phyloP scores from a whole-genome alignment of 106 monocot genomes.

The Dendrobium chrysotoxum region DNA sequence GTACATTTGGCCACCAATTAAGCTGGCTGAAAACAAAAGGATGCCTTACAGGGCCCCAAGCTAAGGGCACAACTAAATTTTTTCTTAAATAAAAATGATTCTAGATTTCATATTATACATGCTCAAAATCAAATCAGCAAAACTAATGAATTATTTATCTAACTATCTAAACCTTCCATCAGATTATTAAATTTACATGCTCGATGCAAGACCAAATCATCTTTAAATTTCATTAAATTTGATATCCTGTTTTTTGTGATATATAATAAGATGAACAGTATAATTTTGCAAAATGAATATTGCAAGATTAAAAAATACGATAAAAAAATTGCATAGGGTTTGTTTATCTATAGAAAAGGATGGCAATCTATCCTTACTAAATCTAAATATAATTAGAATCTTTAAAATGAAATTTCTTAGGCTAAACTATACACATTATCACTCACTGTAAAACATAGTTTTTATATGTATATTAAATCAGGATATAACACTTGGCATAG shows the following conservation, averaged over 20 bases:
- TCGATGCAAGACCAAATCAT: not conserved
- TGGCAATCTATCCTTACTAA: not conserved
- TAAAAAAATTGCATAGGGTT: not conserved
- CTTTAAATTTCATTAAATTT: not conserved
- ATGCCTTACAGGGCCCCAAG: not conserved
- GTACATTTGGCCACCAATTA: not conserved
- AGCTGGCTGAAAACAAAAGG: not conserved
- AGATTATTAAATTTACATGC: not conserved
- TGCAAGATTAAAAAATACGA: not conserved
- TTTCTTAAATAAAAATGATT: not conserved
- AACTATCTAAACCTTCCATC: not conserved
- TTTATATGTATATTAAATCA: not conserved
- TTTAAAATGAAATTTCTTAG: not conserved
- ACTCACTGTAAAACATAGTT: not conserved
- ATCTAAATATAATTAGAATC: not conserved
- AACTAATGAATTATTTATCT: not conserved
- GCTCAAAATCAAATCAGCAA: not conserved
- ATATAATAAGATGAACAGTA: not conserved
- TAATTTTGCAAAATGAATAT: not conserved
- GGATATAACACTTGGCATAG: no score
- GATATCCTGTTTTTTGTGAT: not conserved
- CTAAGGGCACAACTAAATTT: not conserved
- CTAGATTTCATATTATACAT: not conserved
- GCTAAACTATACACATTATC: not conserved
- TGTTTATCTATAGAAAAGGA: not conserved